Percentiles rank a stretch among this genome's conserved stretches.
These are phyloP conservation scores for Cercospora sp. DNA, from an alignment of 2,329 filamentous ascomycete genomes.

Conservation along the genomic window DNA sequence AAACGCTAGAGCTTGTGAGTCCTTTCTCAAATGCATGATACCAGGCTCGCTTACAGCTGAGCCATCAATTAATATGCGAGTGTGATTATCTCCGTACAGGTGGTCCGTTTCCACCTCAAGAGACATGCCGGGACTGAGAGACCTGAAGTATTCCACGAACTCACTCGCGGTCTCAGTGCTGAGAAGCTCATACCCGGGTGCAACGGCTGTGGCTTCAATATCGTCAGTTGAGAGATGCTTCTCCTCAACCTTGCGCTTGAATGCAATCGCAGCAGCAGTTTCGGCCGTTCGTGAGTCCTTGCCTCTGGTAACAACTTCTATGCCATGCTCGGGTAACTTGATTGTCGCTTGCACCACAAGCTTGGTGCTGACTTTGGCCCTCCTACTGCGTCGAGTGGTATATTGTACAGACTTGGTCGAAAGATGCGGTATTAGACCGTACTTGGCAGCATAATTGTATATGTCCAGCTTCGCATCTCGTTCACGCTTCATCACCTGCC, in stretches of 20 bases:
- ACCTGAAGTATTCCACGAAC: conserved; percentile 43
- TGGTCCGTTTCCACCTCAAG: conserved; percentile 30
- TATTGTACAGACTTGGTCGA: conserved; percentile 9
- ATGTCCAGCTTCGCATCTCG: conserved; percentile 37
- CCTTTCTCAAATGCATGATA: conserved; percentile 38
- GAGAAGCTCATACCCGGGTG: conserved; percentile 30
- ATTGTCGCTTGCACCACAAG: conserved; percentile 26
- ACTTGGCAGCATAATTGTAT: conserved; percentile 47
- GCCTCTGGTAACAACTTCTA: conserved; percentile 37
- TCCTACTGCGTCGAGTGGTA: not conserved
- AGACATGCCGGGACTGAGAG: conserved; percentile 11
- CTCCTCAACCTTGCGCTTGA: conserved; percentile 43
- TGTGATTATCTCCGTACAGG: conserved; percentile 15
- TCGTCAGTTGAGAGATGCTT: conserved; percentile 27
- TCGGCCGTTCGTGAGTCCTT: conserved; percentile 36
- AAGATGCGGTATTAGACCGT: conserved; percentile 39
- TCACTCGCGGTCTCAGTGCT: conserved; percentile 41
- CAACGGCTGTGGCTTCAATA: not conserved
- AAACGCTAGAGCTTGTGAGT: conserved; percentile 39
- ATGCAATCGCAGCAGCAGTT: conserved; percentile 40
- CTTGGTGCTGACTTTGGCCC: not conserved
- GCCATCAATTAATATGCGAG: conserved; percentile 36
- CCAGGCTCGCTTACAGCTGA: conserved; percentile 34
- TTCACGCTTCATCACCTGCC: conserved; percentile 25
- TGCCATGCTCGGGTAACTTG: conserved; percentile 40